These are phyloP conservation scores for Fragilariopsis cylindrus DNA, from an alignment of 108 stramenopile genomes.

Conservation along the genomic window DNA sequence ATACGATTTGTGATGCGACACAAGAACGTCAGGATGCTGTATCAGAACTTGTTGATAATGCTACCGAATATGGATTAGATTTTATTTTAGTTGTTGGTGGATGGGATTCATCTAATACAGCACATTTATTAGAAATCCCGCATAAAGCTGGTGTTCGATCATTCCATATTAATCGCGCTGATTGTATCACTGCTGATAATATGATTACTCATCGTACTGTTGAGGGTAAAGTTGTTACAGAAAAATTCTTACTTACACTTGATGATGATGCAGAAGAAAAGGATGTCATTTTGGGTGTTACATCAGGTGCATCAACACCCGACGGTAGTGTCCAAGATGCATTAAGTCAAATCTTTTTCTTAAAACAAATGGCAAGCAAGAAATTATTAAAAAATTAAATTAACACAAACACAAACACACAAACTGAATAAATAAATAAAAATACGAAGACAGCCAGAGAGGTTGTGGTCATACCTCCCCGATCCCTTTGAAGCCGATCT, in stretches of 20 bases:
- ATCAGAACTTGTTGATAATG: conserved; percentile 83
- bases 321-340: conserved; percentile 88
- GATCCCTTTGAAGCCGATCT: too few species aligned
- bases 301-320: conserved; percentile 95
- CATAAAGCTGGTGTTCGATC: conserved; percentile 76
- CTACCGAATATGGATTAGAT: conserved; percentile 68
- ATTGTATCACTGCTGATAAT: conserved; percentile 88
- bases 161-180: conserved; percentile 92
- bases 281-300: conserved; percentile 90
- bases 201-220: conserved; percentile 86
- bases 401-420: too few species aligned
- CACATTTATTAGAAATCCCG: conserved; percentile 94
- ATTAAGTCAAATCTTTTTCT: conserved; percentile 83
- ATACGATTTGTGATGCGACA: conserved; percentile 98
- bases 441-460: not conserved
- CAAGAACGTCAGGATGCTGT: conserved; percentile 96
- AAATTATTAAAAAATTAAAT: not conserved
- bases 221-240: conserved; percentile 84
- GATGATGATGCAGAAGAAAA: conserved; percentile 29
- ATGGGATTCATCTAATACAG: conserved; percentile 97
- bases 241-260: conserved; percentile 69
- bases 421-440: not conserved
- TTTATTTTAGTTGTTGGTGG: conserved; percentile 97
- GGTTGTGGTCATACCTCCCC: too few species aligned
- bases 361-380: conserved; percentile 57